Evolutionary conservation across 495 filamentous ascomycete species (phyloP).

Genomic region (Apiosordaria backusii): DNA sequence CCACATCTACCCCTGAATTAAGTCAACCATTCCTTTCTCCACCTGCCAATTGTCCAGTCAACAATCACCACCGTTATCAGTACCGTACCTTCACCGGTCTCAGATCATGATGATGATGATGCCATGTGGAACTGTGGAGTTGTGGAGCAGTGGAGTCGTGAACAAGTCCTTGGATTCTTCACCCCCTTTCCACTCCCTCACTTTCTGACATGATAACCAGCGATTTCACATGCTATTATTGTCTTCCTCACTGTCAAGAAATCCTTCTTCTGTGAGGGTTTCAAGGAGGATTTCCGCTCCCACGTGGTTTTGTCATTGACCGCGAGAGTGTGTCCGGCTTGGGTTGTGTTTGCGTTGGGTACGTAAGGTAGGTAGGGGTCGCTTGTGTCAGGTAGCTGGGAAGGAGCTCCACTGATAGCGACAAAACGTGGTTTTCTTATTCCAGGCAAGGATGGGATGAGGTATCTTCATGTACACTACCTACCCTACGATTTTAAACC

Average conservation of each 20-base stretch:
- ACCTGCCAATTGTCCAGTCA: neutral
- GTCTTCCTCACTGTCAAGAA: no score
- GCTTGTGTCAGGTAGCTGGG: no score
- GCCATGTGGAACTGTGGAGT: no score
- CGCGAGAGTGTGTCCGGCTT: neutral
- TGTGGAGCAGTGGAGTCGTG: no score
- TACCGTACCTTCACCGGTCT: neutral
- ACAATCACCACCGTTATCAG: neutral
- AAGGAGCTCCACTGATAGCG: neutral
- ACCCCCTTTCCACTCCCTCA: neutral
- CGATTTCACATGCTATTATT: no score
- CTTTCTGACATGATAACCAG: no score
- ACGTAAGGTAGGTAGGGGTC: neutral
- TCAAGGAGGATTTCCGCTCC: no score
- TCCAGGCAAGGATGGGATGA: neutral
- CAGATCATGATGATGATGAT: neutral
- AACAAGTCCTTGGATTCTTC: neutral
- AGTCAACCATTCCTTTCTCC: neutral
- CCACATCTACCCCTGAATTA: neutral
- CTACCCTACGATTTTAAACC: no score
- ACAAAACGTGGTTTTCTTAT: neutral
- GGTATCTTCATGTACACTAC: neutral
- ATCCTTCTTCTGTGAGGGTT: no score
- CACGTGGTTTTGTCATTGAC: neutral
- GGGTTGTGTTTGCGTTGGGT: neutral